Evolutionary conservation across 2,329 filamentous ascomycete genomes (phyloP), one percentile per base, ranked within the genome.

Genomic region (Xylaria sp.): DNA sequence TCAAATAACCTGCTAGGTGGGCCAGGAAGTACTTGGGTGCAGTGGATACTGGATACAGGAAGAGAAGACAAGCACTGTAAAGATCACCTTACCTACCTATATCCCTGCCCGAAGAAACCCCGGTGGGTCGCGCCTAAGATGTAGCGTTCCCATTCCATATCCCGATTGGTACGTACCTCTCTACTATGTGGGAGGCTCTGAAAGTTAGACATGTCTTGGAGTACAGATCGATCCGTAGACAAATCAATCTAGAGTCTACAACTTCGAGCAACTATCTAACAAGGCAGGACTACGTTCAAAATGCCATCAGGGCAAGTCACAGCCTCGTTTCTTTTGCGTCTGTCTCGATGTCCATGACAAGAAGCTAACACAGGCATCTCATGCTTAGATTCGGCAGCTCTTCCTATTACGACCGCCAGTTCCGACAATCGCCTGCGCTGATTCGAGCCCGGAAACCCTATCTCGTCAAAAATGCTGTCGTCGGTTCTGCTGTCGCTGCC

Each of bases 391-490:
- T 84, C 75, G 81, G 83, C 74, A 85, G 83, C 71, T 84, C 83
- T 52, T 94, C 93, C 73, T 99, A 99, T 87, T 99, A 98, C 86
- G 93, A 97, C 83, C 90, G 91, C 79, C 88, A 92, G 78, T 92
- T 92, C 83, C 91, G 92, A 73, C 94, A 97, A 82, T 92, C 93
- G 70, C 91, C 94, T 58, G 93, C 97, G 65, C 90, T 99, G 73
- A 91, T 98, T 79, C 93, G 96, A 78, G 95, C 96, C 65, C 91
- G 97, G 76, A 90, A 93, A 75, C 96, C 96, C 59, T 99, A 97
- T 81, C 87, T 99, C 49, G 83, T 98, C 81, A 97, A 92, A 85
- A 99, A 99, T 82, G 87, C 91, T 33, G 76, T 95, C 69, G 94
- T 94, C 0, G 96, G 96, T 20, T 78, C 92, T n/a, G 89, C 86